Evolutionary conservation across 2,329 filamentous ascomycete genomes (phyloP).

Genomic region (Chaetomiaceae sp.): DNA sequence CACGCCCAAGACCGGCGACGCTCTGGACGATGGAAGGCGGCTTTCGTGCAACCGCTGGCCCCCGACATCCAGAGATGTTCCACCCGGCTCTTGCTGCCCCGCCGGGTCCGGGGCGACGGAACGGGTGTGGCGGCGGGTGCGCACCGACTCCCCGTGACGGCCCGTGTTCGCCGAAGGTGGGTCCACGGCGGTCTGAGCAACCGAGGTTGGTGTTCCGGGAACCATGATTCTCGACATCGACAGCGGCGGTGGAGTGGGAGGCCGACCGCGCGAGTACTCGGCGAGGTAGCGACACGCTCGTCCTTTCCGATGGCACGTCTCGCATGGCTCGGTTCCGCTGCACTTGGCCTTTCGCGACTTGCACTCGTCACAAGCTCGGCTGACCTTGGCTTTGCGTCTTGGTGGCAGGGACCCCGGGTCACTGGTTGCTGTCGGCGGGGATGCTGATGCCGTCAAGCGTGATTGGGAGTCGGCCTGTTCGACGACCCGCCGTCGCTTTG

Average conservation of each 20-base stretch:
- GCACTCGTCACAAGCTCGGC: not conserved
- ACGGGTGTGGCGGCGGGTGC: not conserved
- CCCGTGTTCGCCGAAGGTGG: not conserved
- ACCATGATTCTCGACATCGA: not conserved
- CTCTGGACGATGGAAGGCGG: not conserved
- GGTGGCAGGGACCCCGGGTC: not conserved
- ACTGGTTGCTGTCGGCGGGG: not conserved
- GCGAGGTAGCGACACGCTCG: not conserved
- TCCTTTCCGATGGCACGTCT: not conserved
- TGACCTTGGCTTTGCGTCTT: not conserved
- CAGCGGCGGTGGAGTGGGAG: not conserved
- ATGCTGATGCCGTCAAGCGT: not conserved
- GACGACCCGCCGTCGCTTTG: not conserved
- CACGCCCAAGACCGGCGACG: not conserved
- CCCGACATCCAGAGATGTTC: not conserved
- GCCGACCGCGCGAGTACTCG: not conserved
- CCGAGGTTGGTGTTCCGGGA: no score
- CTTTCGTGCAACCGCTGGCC: not conserved
- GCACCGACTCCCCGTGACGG: not conserved
- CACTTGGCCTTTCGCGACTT: slow-evolving; percentile 1
- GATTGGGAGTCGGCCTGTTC: not conserved
- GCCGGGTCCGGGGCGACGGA: not conserved
- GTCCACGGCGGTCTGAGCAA: not conserved
- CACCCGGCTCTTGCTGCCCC: not conserved
- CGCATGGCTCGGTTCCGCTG: not conserved